Evolutionary conservation across 805 yeast genomes (phyloP).

Genomic region (Yarrowia porcina): DNA sequence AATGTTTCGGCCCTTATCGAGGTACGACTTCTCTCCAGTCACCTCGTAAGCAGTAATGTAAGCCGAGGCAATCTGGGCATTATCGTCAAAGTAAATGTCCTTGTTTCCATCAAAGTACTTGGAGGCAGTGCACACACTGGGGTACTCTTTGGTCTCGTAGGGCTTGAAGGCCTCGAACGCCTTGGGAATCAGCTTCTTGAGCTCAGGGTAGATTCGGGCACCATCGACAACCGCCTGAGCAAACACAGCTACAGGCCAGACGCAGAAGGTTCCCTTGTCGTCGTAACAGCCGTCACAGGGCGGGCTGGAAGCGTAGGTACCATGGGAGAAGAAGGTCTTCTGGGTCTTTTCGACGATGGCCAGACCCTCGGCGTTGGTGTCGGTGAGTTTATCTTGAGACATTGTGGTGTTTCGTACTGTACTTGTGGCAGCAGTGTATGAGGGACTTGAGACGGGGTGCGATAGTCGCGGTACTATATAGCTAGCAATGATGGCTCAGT

Average conservation of each 20-base stretch:
- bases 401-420: too few relatives aligned
- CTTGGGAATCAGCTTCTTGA: slow-evolving; percentile 52
- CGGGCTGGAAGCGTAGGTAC: slow-evolving; percentile 34
- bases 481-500: background rate
- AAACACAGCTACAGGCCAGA: slow-evolving; percentile 69
- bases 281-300: slow-evolving; percentile 48
- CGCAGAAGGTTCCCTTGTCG: slow-evolving; percentile 52
- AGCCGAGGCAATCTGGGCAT: slow-evolving; percentile 69
- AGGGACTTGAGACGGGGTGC: background rate
- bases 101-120: slow-evolving; percentile 55
- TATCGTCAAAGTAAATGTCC: slow-evolving; percentile 69
- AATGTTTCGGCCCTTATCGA: slow-evolving; percentile 56
- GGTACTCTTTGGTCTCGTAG: slow-evolving; percentile 49
- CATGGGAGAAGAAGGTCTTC: slow-evolving; percentile 32
- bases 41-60: slow-evolving; percentile 65
- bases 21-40: slow-evolving; percentile 51
- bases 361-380: slow-evolving; percentile 17
- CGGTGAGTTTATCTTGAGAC: background rate
- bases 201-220: slow-evolving; percentile 50
- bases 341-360: slow-evolving; percentile 27
- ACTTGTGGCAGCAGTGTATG: too few relatives aligned
- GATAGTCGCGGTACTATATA: too few relatives aligned
- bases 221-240: slow-evolving; percentile 68
- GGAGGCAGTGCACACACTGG: slow-evolving; percentile 61
- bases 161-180: slow-evolving; percentile 49